Conservation (phyloP, 2,329 filamentous ascomycete species). For the Beauveria medogensis region DNA sequence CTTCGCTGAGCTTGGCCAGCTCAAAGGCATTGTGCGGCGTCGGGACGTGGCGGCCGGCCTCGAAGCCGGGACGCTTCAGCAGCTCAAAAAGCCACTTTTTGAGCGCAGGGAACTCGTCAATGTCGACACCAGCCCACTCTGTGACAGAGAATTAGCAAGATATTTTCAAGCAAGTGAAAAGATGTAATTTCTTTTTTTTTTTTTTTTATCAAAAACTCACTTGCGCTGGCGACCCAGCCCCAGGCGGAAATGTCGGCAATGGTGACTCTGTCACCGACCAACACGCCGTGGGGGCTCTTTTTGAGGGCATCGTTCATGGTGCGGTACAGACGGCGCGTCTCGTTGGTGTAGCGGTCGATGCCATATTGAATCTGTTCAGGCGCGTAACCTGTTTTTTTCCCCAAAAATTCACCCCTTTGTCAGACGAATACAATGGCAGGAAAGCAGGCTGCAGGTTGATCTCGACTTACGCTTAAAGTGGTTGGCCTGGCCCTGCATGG, state of each 20-base stretch:
- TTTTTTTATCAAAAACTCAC: conserved; percentile 24
- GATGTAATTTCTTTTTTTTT: too few relatives aligned
- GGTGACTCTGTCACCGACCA: conserved; percentile 61
- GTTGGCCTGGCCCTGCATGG: conserved; percentile 76
- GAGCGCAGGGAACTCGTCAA: conserved; percentile 67
- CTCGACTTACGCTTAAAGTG: conserved; percentile 60
- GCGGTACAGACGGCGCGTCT: conserved; percentile 73
- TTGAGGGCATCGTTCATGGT: conserved; percentile 66
- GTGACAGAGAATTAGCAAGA: background rate
- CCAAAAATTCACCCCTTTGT: background rate
- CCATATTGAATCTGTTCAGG: conserved; percentile 77
- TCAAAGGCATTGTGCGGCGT: conserved; percentile 53
- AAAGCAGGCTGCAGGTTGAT: background rate
- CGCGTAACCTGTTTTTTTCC: conserved; percentile 50
- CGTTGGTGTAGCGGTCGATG: conserved; percentile 73
- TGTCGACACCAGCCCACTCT: conserved; percentile 42
- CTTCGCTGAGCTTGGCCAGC: conserved; percentile 29
- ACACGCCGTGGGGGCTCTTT: conserved; percentile 45
- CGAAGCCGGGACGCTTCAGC: conserved; percentile 58
- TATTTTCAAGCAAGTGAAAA: too few relatives aligned
- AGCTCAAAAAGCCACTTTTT: conserved; percentile 71
- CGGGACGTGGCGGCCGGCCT: conserved; percentile 70
- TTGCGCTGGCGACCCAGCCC: conserved; percentile 60
- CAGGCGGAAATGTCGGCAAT: conserved; percentile 75
- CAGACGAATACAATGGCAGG: background rate